Percentiles rank a stretch among this genome's conserved stretches.
phyloP scores from a whole-genome alignment of 2,329 filamentous ascomycete species.

The Lecanoromycetidae sp. region DNA sequence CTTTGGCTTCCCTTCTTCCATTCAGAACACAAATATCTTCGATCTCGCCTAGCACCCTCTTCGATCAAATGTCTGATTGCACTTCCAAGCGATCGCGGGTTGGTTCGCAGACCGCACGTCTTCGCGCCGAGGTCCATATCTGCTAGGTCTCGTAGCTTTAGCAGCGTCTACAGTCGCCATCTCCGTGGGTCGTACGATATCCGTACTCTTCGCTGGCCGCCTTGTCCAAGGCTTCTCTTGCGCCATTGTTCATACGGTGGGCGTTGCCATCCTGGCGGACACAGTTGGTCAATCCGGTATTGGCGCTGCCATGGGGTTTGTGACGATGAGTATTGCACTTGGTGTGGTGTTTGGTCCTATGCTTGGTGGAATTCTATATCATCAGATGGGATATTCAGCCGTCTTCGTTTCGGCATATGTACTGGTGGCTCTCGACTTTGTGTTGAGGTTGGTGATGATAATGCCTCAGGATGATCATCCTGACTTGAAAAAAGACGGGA shows the following conservation, averaged over 20 bases:
- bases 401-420: conserved; percentile 49
- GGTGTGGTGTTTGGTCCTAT: conserved; percentile 54
- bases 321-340: conserved; percentile 51
- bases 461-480: neutral
- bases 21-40: neutral
- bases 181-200: conserved; percentile 49
- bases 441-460: conserved; percentile 29
- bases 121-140: conserved; percentile 50
- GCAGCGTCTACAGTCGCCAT: conserved; percentile 53
- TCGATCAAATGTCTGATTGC: too few species aligned
- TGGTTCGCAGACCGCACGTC: conserved; percentile 45
- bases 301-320: conserved; percentile 56
- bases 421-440: conserved; percentile 33
- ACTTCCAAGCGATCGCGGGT: conserved; percentile 29
- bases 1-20: neutral
- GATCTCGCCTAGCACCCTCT: neutral
- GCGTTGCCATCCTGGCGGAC: conserved; percentile 58
- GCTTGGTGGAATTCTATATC: conserved; percentile 58
- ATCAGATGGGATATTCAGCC: conserved; percentile 46
- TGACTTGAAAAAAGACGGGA: neutral
- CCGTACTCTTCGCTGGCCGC: conserved; percentile 51
- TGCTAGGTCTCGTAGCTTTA: conserved; percentile 52
- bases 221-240: conserved; percentile 58
- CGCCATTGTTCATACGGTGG: conserved; percentile 63
- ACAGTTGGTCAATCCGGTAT: conserved; percentile 52